phyloP scores from a whole-genome alignment of 208 protist species.

The Tetramitus jugosus region DNA sequence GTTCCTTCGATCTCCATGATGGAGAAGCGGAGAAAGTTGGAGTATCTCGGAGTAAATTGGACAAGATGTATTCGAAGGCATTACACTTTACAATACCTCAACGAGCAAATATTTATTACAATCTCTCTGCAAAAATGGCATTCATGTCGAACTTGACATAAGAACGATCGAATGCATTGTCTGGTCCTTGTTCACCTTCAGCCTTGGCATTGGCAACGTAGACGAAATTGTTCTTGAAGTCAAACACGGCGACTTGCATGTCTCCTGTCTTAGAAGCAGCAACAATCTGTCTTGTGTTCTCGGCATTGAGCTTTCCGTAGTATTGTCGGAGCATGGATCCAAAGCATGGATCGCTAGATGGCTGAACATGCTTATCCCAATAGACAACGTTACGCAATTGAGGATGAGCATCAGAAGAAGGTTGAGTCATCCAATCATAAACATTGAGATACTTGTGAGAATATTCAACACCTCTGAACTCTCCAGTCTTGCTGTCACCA shows the following conservation, averaged over 20 bases:
- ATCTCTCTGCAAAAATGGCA: slow-evolving; percentile 6
- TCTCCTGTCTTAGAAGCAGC: background rate
- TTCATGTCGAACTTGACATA: slow-evolving; percentile 20
- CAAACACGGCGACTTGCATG: slow-evolving; percentile 17
- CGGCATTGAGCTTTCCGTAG: slow-evolving; percentile 9
- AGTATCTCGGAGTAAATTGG: too few relatives aligned
- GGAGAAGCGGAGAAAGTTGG: too few relatives aligned
- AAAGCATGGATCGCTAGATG: background rate
- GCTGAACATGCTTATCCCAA: slow-evolving; percentile 15
- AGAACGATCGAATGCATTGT: background rate
- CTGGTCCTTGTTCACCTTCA: background rate
- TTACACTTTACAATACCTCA: too few relatives aligned
- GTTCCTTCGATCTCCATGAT: too few relatives aligned
- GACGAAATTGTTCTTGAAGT: slow-evolving; percentile 11
- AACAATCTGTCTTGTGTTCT: slow-evolving; percentile 13
- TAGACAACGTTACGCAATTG: background rate
- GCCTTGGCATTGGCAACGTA: slow-evolving; percentile 13
- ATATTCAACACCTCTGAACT: slow-evolving; percentile 24
- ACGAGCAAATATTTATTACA: too few relatives aligned
- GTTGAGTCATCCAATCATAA: slow-evolving; percentile 11
- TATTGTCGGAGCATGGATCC: background rate
- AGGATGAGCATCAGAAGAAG: background rate
- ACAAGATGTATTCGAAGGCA: too few relatives aligned
- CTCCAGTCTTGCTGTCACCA: background rate
- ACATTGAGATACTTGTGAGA: background rate